A percentile compares a stretch with the other conserved stretches of the same genome.
Evolutionary conservation across 1,284 basidiomycete species (phyloP).

Genomic region (Cryptococcus deneoformans): DNA sequence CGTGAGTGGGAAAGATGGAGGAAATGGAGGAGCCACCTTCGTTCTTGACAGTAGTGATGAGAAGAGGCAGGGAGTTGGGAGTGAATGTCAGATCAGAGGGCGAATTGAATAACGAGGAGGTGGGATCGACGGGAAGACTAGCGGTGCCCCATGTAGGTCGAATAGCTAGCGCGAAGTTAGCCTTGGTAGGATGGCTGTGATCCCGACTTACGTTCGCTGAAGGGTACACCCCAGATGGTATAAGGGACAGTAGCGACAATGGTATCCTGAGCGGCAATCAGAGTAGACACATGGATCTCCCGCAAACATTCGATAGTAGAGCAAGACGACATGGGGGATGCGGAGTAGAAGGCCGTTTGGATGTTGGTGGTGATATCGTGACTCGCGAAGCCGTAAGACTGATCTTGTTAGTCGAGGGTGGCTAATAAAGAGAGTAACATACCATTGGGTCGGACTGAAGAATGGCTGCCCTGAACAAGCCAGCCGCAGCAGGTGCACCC

Average conservation of each 20-base stretch:
- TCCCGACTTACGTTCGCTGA: slow-evolving; percentile 22
- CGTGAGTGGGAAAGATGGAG: slow-evolving; percentile 42
- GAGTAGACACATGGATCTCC: slow-evolving; percentile 53
- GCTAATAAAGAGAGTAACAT: slow-evolving; percentile 23
- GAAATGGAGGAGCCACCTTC: slow-evolving; percentile 67
- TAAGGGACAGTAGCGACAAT: slow-evolving; percentile 50
- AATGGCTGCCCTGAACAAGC: slow-evolving; percentile 68
- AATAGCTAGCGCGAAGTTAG: slow-evolving; percentile 20
- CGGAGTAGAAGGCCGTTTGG: slow-evolving; percentile 56
- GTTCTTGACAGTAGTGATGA: slow-evolving; percentile 66
- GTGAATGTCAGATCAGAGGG: slow-evolving; percentile 59
- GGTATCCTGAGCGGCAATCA: slow-evolving; percentile 56
- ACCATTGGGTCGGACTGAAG: slow-evolving; percentile 85
- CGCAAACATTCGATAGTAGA: slow-evolving; percentile 54
- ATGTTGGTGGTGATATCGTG: slow-evolving; percentile 57
- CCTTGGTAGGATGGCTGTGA: neutral
- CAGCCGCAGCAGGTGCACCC: slow-evolving; percentile 62
- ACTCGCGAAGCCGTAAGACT: slow-evolving; percentile 58
- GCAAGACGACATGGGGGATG: slow-evolving; percentile 42
- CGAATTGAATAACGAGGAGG: slow-evolving; percentile 62
- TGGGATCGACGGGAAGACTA: slow-evolving; percentile 51
- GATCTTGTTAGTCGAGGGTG: too few species aligned
- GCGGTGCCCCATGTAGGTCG: slow-evolving; percentile 34
- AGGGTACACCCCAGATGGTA: slow-evolving; percentile 21
- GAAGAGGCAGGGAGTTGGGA: slow-evolving; percentile 58